A percentile compares a stretch with the other conserved stretches of the same genome.
phyloP scores from a whole-genome alignment of 169 alveolate species.

The Eimeria zaria region DNA sequence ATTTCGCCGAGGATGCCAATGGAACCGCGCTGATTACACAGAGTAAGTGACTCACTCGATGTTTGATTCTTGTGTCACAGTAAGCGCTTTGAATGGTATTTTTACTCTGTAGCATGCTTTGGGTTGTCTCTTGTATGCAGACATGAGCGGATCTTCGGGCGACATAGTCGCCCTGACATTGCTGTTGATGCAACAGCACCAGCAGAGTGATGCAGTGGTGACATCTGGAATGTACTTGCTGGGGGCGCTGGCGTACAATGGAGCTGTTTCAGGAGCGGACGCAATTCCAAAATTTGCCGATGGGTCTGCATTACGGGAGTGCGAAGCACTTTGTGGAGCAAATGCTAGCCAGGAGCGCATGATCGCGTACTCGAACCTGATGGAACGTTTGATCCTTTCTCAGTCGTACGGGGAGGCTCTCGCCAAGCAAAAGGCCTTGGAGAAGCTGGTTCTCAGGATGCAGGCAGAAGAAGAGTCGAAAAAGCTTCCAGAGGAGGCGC shows the following conservation, averaged over 20 bases:
- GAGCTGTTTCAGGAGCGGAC: conserved; percentile 70
- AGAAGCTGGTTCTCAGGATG: conserved; percentile 68
- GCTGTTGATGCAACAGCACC: conserved; percentile 84
- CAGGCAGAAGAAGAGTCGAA: conserved; percentile 80
- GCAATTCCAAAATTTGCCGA: conserved; percentile 71
- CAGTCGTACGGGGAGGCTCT: conserved; percentile 77
- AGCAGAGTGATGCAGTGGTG: conserved; percentile 80
- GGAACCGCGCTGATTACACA: conserved; percentile 87
- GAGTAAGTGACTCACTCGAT: conserved; percentile 22
- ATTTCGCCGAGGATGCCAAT: conserved; percentile 90
- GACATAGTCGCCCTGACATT: conserved; percentile 78
- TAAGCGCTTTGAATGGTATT: neutral
- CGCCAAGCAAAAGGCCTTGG: conserved; percentile 58
- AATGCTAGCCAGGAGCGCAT: conserved; percentile 77
- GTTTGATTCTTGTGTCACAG: too few relatives aligned
- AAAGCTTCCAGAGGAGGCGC: conserved; percentile 75
- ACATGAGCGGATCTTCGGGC: conserved; percentile 81
- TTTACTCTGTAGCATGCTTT: neutral
- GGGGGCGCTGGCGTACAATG: conserved; percentile 81
- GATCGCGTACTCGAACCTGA: conserved; percentile 66
- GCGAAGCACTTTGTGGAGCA: conserved; percentile 81
- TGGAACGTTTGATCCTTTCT: conserved; percentile 77
- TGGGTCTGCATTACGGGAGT: conserved; percentile 75
- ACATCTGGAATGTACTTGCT: conserved; percentile 78
- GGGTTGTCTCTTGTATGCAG: conserved; percentile 23